phyloP scores from a whole-genome alignment of 164 flowering plant genomes.

The Vitis amurensis region DNA sequence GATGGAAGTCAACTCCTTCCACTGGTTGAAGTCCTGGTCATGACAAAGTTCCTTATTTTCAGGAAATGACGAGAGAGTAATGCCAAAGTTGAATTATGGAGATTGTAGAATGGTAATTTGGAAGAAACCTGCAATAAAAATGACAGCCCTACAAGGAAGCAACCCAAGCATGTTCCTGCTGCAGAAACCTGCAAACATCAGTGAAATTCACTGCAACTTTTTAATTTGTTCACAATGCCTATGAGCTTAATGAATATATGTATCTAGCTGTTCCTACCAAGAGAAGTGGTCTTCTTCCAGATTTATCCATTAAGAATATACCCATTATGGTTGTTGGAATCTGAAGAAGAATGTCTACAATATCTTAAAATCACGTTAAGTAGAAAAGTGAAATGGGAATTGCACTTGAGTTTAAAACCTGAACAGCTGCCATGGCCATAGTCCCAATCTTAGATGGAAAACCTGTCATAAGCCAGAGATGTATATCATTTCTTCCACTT shows the following conservation, averaged over 20 bases:
- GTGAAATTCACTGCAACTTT: background rate
- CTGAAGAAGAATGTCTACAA: conserved; percentile 18
- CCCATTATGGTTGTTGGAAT: conserved; percentile 17
- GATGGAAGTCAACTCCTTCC: conserved; percentile 14
- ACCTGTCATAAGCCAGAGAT: conserved; percentile 14
- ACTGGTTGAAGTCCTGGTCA: conserved; percentile 6
- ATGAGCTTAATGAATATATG: too few relatives aligned
- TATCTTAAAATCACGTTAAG: background rate
- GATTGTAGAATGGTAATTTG: background rate
- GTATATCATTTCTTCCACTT: background rate
- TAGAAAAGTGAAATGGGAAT: too few relatives aligned
- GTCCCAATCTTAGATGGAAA: conserved; percentile 28
- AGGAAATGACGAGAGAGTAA: background rate
- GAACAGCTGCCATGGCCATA: conserved; percentile 19
- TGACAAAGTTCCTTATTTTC: background rate
- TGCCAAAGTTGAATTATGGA: background rate
- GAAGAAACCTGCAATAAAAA: conserved; percentile 36
- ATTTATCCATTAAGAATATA: conserved; percentile 31
- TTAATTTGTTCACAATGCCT: too few relatives aligned
- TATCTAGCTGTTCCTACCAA: conserved; percentile 22
- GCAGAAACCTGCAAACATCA: conserved; percentile 35
- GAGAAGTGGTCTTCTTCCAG: conserved; percentile 42
- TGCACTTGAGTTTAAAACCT: conserved; percentile 21
- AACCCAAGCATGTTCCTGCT: conserved; percentile 27
- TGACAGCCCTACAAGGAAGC: conserved; percentile 29